These are phyloP conservation scores for Alternaria longipes DNA, from an alignment of 2,329 filamentous ascomycete species.

Conservation along the genomic window DNA sequence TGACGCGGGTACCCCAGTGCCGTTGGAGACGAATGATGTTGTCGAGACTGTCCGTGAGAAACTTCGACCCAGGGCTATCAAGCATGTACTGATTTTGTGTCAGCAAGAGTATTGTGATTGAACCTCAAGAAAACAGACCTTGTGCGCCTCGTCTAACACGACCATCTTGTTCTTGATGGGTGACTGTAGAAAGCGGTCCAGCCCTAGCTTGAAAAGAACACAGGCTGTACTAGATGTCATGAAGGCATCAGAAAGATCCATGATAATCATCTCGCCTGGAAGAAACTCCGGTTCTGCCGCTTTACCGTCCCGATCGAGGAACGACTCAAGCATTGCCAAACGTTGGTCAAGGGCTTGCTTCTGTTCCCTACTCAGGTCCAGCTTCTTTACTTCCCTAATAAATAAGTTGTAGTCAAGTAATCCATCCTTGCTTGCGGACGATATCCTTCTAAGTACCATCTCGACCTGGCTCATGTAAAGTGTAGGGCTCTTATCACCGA, in stretches of 20 bases:
- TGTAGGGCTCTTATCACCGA: conserved; percentile 35
- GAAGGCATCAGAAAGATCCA: conserved; percentile 79
- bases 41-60: background rate
- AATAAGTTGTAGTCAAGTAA: too few species aligned
- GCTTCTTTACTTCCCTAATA: too few species aligned
- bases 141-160: conserved; percentile 81
- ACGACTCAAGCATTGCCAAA: conserved; percentile 63
- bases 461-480: conserved; percentile 61
- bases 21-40: conserved; percentile 47
- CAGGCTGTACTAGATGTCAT: conserved; percentile 73
- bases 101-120: background rate
- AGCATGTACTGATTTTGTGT: conserved; percentile 66
- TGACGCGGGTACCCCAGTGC: conserved; percentile 71
- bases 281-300: conserved; percentile 29
- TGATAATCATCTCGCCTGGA: conserved; percentile 67
- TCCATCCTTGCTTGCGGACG: too few species aligned
- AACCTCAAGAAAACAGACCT: background rate
- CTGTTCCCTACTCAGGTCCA: too few species aligned
- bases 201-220: conserved; percentile 75
- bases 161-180: conserved; percentile 63
- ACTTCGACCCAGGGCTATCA: conserved; percentile 51
- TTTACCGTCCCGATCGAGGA: conserved; percentile 58
- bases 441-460: too few species aligned
- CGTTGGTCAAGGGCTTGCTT: too few species aligned
- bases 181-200: conserved; percentile 70